Base-by-base conservation (phyloP, 306 rosid species). In the Prunus mira region DNA sequence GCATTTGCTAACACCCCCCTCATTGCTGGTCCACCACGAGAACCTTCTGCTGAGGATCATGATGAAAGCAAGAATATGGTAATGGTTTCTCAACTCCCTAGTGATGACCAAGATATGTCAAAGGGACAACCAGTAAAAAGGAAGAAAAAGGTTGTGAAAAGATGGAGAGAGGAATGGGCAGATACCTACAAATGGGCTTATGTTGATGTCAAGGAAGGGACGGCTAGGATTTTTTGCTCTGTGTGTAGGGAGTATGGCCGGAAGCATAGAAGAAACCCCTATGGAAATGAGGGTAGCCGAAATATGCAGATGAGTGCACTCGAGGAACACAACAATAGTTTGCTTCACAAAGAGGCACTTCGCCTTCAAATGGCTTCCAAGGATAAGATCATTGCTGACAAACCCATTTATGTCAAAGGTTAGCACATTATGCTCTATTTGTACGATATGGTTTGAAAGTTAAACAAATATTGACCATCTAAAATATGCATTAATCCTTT, bases 121-220 rank as follows among this genome's bases (percentile, higher is more conserved):
- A 88, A 84, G 79, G 76, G 72, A 28, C 98, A 88, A 71, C 86
- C 92, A 3, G 73, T 47, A 45, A 95, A 95, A 79, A 85, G 97
- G 82, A 95, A 92, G 89, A 95, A 95, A 83, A 95, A 95, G 83
- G 98, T 95, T 82, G 98, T 95, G 73, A 95, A 95, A 83, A 87
- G 98, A 89, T 95, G 98, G 98, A 89, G 98, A 87, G 98, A 95
- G 86, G 98, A 92, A 85, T 95, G 98, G 98, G 98, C 98, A 64
- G 98, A 95, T 81, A 95, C 98, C 28, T 95, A 95, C 82, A 95
- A 95, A 81, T 95, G 98, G 98, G 98, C 97, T 76, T 95, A 76
- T 80, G 96, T 95, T 57, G 98, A 95, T 87, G 87, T 90, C 71
- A 95, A 90, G 78, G 98, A 95, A 69, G 98, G 98, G 76, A 90